Evolutionary conservation across 2,329 filamentous ascomycete genomes (phyloP), one percentile per base, ranked within the genome.

Genomic region (Aureobasidium sp.): DNA sequence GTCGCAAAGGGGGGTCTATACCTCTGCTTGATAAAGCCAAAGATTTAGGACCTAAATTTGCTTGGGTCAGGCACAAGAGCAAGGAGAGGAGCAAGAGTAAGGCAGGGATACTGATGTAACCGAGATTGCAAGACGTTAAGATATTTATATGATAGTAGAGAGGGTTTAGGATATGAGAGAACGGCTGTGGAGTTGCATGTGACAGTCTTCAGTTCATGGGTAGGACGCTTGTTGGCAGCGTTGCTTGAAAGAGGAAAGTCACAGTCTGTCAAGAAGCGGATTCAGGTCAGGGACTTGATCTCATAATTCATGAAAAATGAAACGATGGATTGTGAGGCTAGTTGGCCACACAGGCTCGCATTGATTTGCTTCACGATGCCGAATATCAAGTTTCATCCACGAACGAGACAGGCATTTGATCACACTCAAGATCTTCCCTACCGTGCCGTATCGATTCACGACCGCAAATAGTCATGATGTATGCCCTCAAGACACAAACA

Each of bases 1-100:
- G 80, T 23, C 76, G 78, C 55, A 12, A 48, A 34, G 27, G 32
- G 26, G 12, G 20, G 5, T n/a, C 27, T 46, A 27, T 27, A 10
- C 53, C 39, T n/a, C 9, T 61, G 46, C 26, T 61, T 8, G 57
- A 61, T 23, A 52, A 61, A 37, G 36, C 8, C 46, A 61, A 52
- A 6, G 47, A 61, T 17, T 20, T 26, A 15, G 57, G 26, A 13
- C 57, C 57, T 10, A 61, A 61, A 15, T 52, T 42, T 36, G 57
- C 57, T 42, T 61, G 36, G 37, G 39, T 61, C 5, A 61, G 37
- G 10, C 29, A 20, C 15, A 61, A 61, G 57, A 61, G 57, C 8
- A 46, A 29, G 12, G 47, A 52, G 12, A 51, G 46, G 6, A 52
- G 47, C 12, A 59, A 59, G 56, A 59, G 56, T 34, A 26, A 27